Conservation (phyloP, 768 basidiomycete genomes). For the Amanita brunnescens region DNA sequence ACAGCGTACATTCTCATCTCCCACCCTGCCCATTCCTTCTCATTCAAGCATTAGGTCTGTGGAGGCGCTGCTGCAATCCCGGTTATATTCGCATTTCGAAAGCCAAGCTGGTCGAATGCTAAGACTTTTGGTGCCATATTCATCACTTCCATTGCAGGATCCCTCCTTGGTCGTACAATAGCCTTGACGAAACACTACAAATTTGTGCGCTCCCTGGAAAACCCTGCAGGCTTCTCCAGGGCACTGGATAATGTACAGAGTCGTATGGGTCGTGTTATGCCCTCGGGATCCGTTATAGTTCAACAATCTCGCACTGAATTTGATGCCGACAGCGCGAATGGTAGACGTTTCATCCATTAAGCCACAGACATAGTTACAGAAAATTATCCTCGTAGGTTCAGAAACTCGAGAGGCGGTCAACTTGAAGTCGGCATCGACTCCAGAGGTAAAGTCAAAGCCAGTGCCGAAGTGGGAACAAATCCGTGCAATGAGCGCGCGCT, state of each 20-base stretch:
- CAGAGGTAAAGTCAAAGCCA: conserved; percentile 12
- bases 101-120: conserved; percentile 13
- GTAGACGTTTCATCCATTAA: not conserved
- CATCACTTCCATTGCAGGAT: conserved; percentile 21
- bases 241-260: conserved; percentile 38
- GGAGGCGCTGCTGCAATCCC: conserved; percentile 11
- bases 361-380: too few species aligned
- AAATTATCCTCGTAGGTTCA: not conserved
- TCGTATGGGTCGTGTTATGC: conserved; percentile 26
- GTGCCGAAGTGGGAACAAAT: conserved; percentile 59
- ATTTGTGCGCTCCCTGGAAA: conserved; percentile 30
- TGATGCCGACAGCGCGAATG: not conserved
- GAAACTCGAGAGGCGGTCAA: not conserved
- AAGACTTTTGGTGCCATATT: conserved; percentile 14
- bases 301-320: conserved; percentile 12
- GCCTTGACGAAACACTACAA: conserved; percentile 23
- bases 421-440: not conserved
- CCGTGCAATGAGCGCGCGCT: conserved; percentile 39
- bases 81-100: conserved; percentile 14
- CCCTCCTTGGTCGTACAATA: conserved; percentile 21
- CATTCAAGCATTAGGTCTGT: conserved; percentile 8
- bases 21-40: not conserved
- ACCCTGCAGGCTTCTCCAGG: conserved; percentile 29
- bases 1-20: conserved; percentile 23
- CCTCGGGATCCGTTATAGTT: conserved; percentile 21